Conservation (phyloP, 176 grass and related monocot species). For the Paspalum vaginatum region DNA sequence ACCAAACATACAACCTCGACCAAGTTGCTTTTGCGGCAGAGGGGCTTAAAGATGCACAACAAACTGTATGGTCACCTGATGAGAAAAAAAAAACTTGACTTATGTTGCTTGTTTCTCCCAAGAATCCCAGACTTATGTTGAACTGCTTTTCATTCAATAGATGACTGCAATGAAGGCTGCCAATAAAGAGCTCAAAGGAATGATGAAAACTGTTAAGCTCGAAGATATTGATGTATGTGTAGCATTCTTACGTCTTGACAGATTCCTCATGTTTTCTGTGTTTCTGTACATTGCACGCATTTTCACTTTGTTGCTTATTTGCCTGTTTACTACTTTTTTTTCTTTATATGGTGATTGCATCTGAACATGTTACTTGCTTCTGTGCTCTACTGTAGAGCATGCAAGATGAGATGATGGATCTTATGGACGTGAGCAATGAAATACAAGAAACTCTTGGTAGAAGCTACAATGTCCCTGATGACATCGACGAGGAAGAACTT, state of each 20-base stretch:
- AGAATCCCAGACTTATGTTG: not conserved
- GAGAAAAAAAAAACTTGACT: not conserved
- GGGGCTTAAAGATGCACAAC: conserved; percentile 96
- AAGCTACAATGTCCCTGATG: conserved; percentile 93
- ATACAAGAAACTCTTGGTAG: conserved; percentile 98
- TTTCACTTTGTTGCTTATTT: conserved; percentile 6
- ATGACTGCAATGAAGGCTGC: conserved; percentile 93
- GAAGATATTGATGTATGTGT: conserved; percentile 87
- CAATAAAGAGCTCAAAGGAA: conserved; percentile 96
- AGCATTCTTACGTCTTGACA: conserved; percentile 2
- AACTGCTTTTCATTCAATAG: conserved; percentile 41
- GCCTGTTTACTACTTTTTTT: not conserved
- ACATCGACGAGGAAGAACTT: conserved; percentile 96
- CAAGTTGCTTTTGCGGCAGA: conserved; percentile 93
- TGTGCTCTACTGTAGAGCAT: conserved; percentile 62
- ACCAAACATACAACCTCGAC: conserved; percentile 95
- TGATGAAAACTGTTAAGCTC: conserved; percentile 98
- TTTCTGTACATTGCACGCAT: not conserved
- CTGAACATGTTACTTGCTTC: not conserved
- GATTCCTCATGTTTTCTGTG: not conserved
- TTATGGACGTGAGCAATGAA: conserved; percentile 95
- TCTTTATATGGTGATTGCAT: not conserved
- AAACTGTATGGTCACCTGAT: conserved; percentile 64
- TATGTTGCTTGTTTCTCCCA: not conserved
- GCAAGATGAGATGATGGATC: conserved; percentile 99